Evolutionary conservation across 768 basidiomycete species (phyloP).

Genomic region (Clavaria fumosa): DNA sequence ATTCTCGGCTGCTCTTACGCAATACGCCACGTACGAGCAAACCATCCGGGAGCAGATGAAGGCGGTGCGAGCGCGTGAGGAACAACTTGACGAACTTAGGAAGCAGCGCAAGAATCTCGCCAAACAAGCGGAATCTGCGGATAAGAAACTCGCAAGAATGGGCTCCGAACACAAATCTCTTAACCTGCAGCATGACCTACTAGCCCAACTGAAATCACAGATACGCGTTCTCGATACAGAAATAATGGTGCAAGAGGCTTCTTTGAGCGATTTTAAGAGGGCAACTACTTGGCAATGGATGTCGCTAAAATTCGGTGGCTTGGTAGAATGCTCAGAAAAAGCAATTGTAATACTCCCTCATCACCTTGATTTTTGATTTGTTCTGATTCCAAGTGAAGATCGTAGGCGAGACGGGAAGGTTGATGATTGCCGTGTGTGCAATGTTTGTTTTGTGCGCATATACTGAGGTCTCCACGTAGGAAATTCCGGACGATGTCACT

Average conservation of each 20-base stretch:
- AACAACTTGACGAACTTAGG: constrained; percentile 62
- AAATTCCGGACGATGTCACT: constrained; percentile 68
- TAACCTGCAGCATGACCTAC: constrained; percentile 48
- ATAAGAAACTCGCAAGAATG: constrained; percentile 86
- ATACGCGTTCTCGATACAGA: constrained; percentile 68
- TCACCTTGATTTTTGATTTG: background rate
- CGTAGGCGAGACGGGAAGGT: constrained; percentile 38
- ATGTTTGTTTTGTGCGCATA: background rate
- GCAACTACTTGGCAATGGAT: constrained; percentile 51
- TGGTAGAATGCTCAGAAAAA: constrained; percentile 76
- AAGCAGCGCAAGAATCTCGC: constrained; percentile 50
- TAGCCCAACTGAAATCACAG: constrained; percentile 59
- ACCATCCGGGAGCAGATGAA: constrained; percentile 66
- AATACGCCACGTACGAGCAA: constrained; percentile 58
- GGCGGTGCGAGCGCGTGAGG: constrained; percentile 69
- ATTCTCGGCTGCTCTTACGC: constrained; percentile 48
- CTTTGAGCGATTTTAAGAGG: constrained; percentile 74
- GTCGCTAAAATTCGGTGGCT: constrained; percentile 75
- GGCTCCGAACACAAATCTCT: constrained; percentile 78
- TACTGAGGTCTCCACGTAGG: constrained; percentile 22
- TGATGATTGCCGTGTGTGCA: constrained; percentile 27
- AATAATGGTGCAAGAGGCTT: constrained; percentile 70
- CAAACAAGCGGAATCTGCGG: constrained; percentile 65
- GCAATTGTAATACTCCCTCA: constrained; percentile 31
- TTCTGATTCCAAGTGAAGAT: constrained; percentile 22